phyloP scores from a whole-genome alignment of 352 stramenopile species.

The Thalassiosira mediterranea region DNA sequence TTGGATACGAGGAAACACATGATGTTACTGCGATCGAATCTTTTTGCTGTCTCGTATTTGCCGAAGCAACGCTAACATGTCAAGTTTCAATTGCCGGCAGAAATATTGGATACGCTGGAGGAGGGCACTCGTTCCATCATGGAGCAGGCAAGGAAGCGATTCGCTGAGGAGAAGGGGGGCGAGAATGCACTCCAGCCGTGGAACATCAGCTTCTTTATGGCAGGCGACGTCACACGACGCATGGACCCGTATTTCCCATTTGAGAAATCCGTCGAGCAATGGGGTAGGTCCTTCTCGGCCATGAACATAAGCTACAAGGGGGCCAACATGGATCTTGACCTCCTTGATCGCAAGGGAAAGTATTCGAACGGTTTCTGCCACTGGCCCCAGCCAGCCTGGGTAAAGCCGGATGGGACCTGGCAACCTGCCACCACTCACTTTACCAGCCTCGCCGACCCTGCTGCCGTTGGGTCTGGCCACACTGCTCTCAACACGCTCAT shows the following conservation, averaged over 20 bases:
- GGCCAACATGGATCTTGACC: conserved; percentile 71
- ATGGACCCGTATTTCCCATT: conserved; percentile 82
- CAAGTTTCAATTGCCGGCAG: no score
- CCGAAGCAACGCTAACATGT: no score
- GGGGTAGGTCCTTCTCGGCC: conserved; percentile 60
- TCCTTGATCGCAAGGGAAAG: conserved; percentile 70
- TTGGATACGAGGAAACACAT: no score
- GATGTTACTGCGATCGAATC: no score
- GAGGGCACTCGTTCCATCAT: conserved; percentile 60
- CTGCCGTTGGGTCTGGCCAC: conserved; percentile 59
- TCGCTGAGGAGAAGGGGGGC: conserved; percentile 54
- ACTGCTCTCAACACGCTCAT: conserved; percentile 68
- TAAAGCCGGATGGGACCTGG: conserved; percentile 59
- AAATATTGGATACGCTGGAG: conserved; percentile 71
- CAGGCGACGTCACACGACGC: conserved; percentile 57
- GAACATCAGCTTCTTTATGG: conserved; percentile 66
- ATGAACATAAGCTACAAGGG: conserved; percentile 68
- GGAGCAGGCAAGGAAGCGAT: conserved; percentile 52
- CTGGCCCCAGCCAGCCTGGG: conserved; percentile 66
- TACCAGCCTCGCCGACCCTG: conserved; percentile 67
- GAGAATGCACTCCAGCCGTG: conserved; percentile 59
- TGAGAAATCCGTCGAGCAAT: conserved; percentile 60
- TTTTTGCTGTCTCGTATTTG: no score
- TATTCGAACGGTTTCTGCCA: conserved; percentile 80
- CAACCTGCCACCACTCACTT: conserved; percentile 68